Base-by-base conservation (phyloP, 208 protist genomes). In the Histomonas meleagridis region DNA sequence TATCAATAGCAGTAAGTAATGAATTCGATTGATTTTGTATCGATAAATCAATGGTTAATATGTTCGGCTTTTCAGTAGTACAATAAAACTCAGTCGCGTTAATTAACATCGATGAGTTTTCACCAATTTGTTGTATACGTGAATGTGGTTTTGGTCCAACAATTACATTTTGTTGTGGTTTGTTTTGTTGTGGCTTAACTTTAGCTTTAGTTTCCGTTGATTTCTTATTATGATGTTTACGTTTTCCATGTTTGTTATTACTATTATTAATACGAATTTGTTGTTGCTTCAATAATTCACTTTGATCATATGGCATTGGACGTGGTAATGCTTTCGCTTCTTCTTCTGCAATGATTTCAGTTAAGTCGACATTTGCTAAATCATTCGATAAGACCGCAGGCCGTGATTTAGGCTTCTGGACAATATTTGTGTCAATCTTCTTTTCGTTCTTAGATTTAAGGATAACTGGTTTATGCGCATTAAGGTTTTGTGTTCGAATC, bases 251-350 rank as follows among this genome's bases (percentile, higher is more conserved):
- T n/a, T n/a, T n/a, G n/a, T n/a, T n/a, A n/a, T n/a, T n/a, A n/a
- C n/a, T n/a, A n/a, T n/a, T n/a, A n/a, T n/a, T n/a, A n/a, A n/a
- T n/a, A n/a, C n/a, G n/a, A n/a, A n/a, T n/a, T n/a, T n/a, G n/a
- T n/a, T n/a, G n/a, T n/a, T n/a, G n/a, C n/a, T n/a, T n/a, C n/a
- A n/a, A n/a, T n/a, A n/a, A n/a, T n/a, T n/a, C n/a, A n/a, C n/a
- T n/a, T 51, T 81, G 70, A 43, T 38, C 35, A 43, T 81, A 81
- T n/a, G 70, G 70, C 70, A 81, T 81, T n/a, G 70, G 70, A 10
- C 70, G 1, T n/a, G 40, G 35, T 32, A 81, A 23, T 7, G 9
- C 43, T 51, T 81, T 18, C n/a, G 9, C 16, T 65, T 65, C 60
- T n/a, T 10, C n/a, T 65, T 65, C 60, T n/a, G 60, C 60, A 65